Base-by-base conservation (phyloP, 73 alveolate species). In the Diophrys sp. region DNA sequence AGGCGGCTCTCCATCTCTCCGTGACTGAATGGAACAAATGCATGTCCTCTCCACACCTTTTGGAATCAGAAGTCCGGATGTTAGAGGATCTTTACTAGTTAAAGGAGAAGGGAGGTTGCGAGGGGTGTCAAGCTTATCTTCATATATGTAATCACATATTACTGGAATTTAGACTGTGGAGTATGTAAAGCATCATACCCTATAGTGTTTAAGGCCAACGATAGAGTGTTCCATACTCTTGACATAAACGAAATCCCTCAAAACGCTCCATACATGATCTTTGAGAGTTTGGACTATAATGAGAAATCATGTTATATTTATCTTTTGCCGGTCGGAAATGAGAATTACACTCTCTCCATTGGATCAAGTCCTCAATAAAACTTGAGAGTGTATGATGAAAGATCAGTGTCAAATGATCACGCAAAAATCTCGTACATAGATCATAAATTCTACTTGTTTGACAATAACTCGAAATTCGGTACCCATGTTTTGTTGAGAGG, bases 281-380 rank as follows among this genome's bases (percentile, higher is more conserved):
- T 88, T 14, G 92, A 87, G 77, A 83, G 87, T 67, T 78, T 77
- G 67, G 75, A 57, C 71, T n/a, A 78, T 31, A 86, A 80, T 73
- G 82, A 71, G 30, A 71, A 70, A 31, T 78, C 83, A 66, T 55
- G 75, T 31, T 54, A 85, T 55, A 83, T 80, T 75, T 87, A 77
- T 34, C 69, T 73, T 33, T 80, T 76, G 70, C 31, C 84, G 23
- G 88, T 84, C 29, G 79, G 26, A 55, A 77, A 53, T 1, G 74
- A 29, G 25, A 83, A 81, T 54, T 74, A 33, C 44, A 8, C 72
- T 31, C 68, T 85, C 33, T 77, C 73, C 11, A 77, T 85, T 23
- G 97, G 97, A 25, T 83, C 95, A 91, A 95, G 97, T 2, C 94
- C 88, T 70, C 93, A 88, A n/a, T 78, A 85, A 2, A 87, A 83